These are phyloP conservation scores for Marasmius sp. DNA, from an alignment of 1,284 basidiomycete species.

Conservation along the genomic window DNA sequence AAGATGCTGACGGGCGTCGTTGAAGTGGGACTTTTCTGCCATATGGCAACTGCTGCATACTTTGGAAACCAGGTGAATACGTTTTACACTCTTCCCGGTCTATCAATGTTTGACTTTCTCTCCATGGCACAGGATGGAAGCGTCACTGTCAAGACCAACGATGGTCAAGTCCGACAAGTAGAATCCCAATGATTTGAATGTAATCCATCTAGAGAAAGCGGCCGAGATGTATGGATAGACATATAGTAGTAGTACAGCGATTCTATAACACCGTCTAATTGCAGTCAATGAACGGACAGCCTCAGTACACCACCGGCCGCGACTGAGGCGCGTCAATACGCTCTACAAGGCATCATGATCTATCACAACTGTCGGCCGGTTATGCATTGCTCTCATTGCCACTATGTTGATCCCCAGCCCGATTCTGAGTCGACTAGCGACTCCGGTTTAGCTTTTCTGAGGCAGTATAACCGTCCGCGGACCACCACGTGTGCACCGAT, in stretches of 20 bases:
- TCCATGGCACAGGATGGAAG: conserved; percentile 13
- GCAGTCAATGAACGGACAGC: background rate
- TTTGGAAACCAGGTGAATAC: conserved; percentile 84
- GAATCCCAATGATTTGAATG: background rate
- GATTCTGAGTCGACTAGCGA: no score
- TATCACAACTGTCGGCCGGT: no score
- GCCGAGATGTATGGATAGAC: background rate
- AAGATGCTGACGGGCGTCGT: conserved; percentile 96
- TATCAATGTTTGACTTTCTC: background rate
- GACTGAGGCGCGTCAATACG: background rate
- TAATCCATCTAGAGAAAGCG: background rate
- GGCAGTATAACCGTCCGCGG: background rate
- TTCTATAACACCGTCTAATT: background rate
- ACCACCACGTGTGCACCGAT: background rate
- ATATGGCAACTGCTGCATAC: conserved; percentile 94
- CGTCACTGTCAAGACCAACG: conserved; percentile 16
- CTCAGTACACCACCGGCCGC: background rate
- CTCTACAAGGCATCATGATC: no score
- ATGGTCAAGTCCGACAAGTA: conserved; percentile 12
- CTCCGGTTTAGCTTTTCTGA: no score
- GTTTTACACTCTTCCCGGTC: background rate
- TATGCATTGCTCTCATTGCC: no score
- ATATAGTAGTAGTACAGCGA: background rate
- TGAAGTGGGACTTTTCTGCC: conserved; percentile 94
- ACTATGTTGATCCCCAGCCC: no score